These are phyloP conservation scores for Cicer cuneatum DNA, from an alignment of 306 rosid genomes.

Conservation along the genomic window DNA sequence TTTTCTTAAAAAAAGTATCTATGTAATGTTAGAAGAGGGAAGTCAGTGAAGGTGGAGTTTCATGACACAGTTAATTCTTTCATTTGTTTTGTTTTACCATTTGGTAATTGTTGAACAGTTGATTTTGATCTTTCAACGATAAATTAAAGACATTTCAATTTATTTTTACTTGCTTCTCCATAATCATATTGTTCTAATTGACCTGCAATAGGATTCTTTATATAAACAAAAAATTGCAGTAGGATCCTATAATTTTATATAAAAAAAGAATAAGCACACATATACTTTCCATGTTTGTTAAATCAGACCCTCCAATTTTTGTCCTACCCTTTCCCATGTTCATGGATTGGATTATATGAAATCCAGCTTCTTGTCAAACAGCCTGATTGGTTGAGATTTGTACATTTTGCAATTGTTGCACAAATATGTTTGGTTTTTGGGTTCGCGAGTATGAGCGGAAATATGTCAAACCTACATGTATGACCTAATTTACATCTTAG, in stretches of 20 bases:
- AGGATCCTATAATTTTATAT: background rate
- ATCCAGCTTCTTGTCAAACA: conserved; percentile 4
- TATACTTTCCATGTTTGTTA: background rate
- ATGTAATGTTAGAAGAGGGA: conserved; percentile 51
- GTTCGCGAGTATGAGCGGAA: background rate
- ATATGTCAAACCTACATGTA: no score
- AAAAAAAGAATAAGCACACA: background rate
- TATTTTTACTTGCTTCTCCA: conserved; percentile 22
- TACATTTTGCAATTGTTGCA: background rate
- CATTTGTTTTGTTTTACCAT: conserved; percentile 50
- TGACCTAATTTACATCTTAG: no score
- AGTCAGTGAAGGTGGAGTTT: conserved; percentile 43
- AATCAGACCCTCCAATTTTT: background rate
- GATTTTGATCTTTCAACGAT: conserved; percentile 34
- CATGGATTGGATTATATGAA: background rate
- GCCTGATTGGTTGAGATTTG: conserved; percentile 4
- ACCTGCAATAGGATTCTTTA: background rate
- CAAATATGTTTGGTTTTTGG: conserved; percentile 9
- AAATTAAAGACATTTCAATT: conserved; percentile 42
- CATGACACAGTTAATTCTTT: conserved; percentile 55
- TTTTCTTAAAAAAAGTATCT: conserved; percentile 40
- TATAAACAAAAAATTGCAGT: background rate
- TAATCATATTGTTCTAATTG: background rate
- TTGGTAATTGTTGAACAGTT: conserved; percentile 51
- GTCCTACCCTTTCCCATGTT: background rate